phyloP scores from a whole-genome alignment of 2,329 filamentous ascomycete genomes.

The Fusarium sp. region DNA sequence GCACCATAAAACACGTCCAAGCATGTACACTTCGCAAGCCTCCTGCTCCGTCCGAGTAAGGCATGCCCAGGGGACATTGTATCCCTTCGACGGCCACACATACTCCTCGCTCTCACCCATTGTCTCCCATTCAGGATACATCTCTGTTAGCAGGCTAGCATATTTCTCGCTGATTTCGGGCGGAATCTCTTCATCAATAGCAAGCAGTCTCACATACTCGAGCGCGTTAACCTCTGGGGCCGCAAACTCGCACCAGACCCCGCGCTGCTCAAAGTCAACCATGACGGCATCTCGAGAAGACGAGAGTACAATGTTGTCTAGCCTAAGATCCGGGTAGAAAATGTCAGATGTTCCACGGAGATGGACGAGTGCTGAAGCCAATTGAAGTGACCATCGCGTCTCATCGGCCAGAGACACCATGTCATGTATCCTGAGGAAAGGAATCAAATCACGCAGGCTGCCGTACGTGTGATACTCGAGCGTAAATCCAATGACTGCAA shows the following conservation, averaged over 20 bases:
- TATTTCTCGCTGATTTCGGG: constrained; percentile 59
- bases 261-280: constrained; percentile 75
- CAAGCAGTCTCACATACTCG: constrained; percentile 71
- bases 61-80: constrained; percentile 71
- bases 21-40: constrained; percentile 74
- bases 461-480: constrained; percentile 69
- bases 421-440: constrained; percentile 64
- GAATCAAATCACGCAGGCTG: constrained; percentile 69
- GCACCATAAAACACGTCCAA: constrained; percentile 74
- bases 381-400: constrained; percentile 68
- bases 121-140: constrained; percentile 65
- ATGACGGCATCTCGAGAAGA: constrained; percentile 65
- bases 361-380: constrained; percentile 67
- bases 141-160: constrained; percentile 56
- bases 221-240: constrained; percentile 73
- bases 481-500: constrained; percentile 70
- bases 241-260: constrained; percentile 75
- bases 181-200: constrained; percentile 64
- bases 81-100: constrained; percentile 64
- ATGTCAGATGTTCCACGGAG: constrained; percentile 61
- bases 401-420: constrained; percentile 61
- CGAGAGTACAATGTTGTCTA: constrained; percentile 73
- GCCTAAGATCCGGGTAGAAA: constrained; percentile 72
- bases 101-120: constrained; percentile 62
- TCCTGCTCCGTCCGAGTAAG: constrained; percentile 69